Evolutionary conservation across 192 early-diverging fungal genomes (phyloP).

Genomic region (Linnemannia elongata): DNA sequence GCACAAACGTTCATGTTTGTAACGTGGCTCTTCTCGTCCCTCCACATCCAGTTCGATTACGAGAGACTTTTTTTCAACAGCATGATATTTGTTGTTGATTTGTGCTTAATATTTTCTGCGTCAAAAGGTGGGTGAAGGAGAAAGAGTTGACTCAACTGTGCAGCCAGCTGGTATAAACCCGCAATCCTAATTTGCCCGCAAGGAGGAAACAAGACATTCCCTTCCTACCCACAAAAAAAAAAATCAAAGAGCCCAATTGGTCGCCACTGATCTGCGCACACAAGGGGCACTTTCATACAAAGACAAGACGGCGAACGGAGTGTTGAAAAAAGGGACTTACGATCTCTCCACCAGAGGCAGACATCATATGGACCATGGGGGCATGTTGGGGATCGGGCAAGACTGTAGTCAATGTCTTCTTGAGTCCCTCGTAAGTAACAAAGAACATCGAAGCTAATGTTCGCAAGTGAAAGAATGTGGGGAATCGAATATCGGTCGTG

Average conservation of each 20-base stretch:
- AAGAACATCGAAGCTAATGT: constrained; percentile 87
- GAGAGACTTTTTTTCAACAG: neutral
- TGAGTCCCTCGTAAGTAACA: constrained; percentile 89
- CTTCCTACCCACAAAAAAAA: constrained; percentile 4
- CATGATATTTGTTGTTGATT: no score
- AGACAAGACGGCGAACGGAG: neutral
- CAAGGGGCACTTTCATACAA: neutral
- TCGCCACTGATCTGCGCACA: constrained; percentile 2
- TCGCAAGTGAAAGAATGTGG: neutral
- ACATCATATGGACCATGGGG: constrained; percentile 86
- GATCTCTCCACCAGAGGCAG: constrained; percentile 92
- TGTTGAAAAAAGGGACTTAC: constrained; percentile 58
- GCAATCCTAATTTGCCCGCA: constrained; percentile 5
- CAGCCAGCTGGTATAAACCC: neutral
- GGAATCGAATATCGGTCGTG: neutral
- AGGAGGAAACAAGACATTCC: neutral
- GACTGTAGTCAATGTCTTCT: constrained; percentile 61
- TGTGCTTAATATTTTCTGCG: no score
- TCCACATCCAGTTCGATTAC: neutral
- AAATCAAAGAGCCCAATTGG: constrained; percentile 22
- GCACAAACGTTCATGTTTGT: neutral
- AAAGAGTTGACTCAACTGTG: neutral
- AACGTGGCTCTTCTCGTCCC: neutral
- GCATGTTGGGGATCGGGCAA: constrained; percentile 64
- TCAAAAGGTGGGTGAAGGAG: neutral